These are phyloP conservation scores for Clonostachys rhizophaga DNA, from an alignment of 2,329 filamentous ascomycete genomes.

Conservation along the genomic window DNA sequence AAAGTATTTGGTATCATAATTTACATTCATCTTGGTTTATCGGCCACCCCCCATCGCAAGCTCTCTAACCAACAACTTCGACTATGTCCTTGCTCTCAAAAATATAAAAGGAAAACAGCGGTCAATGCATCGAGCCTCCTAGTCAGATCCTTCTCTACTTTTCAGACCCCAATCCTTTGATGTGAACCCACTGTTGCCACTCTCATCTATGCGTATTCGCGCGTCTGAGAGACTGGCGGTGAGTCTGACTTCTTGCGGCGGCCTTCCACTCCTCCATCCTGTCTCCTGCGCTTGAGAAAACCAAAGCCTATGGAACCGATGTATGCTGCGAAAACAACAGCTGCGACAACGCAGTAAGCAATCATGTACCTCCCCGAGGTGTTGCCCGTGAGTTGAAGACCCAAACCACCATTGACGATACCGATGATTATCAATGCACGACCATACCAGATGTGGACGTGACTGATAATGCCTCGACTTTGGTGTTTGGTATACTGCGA, in stretches of 20 bases:
- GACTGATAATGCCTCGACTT: constrained; percentile 43
- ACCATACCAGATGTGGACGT: constrained; percentile 60
- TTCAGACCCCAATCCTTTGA: too few relatives aligned
- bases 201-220: neutral
- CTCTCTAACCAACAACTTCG: too few relatives aligned
- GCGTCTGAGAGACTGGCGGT: neutral
- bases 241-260: too few relatives aligned
- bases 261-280: too few relatives aligned
- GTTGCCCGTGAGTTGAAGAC: constrained; percentile 43
- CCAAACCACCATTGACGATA: constrained; percentile 60
- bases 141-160: too few relatives aligned
- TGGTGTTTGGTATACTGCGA: constrained; percentile 40
- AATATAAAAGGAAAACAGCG: too few relatives aligned
- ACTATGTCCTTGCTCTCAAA: too few relatives aligned
- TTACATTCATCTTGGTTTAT: too few relatives aligned
- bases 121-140: too few relatives aligned
- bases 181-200: too few relatives aligned
- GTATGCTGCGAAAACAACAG: constrained; percentile 41
- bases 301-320: constrained; percentile 14
- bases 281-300: constrained; percentile 2
- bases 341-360: constrained; percentile 52
- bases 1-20: too few relatives aligned
- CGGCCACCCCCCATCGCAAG: too few relatives aligned
- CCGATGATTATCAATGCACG: constrained; percentile 52
- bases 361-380: constrained; percentile 31